phyloP scores from a whole-genome alignment of 176 grass and related monocot genomes.

The Bonia amplexicaulis region DNA sequence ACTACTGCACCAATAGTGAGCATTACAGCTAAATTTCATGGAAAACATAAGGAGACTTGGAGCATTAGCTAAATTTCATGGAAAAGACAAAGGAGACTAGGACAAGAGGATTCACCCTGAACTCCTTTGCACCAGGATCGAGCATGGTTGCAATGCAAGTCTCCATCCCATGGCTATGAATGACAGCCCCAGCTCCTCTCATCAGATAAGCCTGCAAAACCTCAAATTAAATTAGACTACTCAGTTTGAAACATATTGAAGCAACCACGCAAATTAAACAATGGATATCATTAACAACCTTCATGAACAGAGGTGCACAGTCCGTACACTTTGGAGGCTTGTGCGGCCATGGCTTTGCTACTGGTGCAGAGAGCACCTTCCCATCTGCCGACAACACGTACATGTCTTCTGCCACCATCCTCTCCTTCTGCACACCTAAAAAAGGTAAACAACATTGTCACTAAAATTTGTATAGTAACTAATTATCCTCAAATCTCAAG shows the following conservation, averaged over 20 bases:
- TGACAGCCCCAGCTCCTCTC: constrained; percentile 91
- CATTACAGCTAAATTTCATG: neutral
- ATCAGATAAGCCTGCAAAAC: constrained; percentile 75
- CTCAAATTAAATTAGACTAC: neutral
- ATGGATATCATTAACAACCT: constrained; percentile 39
- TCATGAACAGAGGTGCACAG: constrained; percentile 97
- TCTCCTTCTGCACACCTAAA: constrained; percentile 94
- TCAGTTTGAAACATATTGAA: constrained; percentile 8
- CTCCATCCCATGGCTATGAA: constrained; percentile 98
- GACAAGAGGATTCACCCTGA: constrained; percentile 53
- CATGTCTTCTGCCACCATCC: constrained; percentile 88
- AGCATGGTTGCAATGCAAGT: constrained; percentile 89
- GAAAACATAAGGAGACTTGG: neutral
- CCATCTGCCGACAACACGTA: constrained; percentile 69
- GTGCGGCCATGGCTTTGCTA: constrained; percentile 66
- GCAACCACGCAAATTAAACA: neutral
- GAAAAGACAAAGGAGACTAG: neutral
- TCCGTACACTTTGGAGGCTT: constrained; percentile 86
- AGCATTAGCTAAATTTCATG: neutral
- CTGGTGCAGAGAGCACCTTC: constrained; percentile 49
- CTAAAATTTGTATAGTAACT: neutral
- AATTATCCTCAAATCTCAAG: neutral
- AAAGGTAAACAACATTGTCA: neutral
- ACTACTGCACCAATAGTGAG: neutral
- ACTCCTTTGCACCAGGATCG: constrained; percentile 79